Conservation (phyloP, 208 protist genomes). For the Trypanosoma rangeli region DNA sequence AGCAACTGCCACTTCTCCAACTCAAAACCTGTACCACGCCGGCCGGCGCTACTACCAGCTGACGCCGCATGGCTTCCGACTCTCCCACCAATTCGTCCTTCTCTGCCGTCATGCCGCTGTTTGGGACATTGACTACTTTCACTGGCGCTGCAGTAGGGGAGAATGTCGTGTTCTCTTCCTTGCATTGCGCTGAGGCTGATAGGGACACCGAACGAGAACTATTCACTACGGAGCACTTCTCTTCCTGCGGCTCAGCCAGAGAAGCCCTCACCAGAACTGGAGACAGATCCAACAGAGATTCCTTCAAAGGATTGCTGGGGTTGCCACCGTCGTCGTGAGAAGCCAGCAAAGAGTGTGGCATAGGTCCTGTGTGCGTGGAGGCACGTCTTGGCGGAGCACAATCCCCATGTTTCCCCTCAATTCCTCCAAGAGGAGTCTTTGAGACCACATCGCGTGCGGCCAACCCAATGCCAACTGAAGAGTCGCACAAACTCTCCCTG, state of each 20-base stretch:
- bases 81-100: neutral
- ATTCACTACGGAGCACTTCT: neutral
- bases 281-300: neutral
- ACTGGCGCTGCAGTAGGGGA: neutral
- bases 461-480: neutral
- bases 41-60: neutral
- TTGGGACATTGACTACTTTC: neutral
- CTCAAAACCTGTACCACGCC: neutral
- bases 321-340: neutral
- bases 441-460: neutral
- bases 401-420: neutral
- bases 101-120: neutral
- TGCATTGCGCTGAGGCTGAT: neutral
- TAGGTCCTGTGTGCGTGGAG: neutral
- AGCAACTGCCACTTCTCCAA: neutral
- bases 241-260: neutral
- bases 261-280: constrained; percentile 1
- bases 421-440: neutral
- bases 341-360: neutral
- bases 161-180: neutral
- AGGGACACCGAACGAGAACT: neutral
- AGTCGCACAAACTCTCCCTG: neutral
- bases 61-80: neutral
- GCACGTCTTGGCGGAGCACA: neutral
- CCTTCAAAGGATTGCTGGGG: neutral